Evolutionary conservation across 495 filamentous ascomycete genomes (phyloP).

Genomic region (Chaetomium fimeti): DNA sequence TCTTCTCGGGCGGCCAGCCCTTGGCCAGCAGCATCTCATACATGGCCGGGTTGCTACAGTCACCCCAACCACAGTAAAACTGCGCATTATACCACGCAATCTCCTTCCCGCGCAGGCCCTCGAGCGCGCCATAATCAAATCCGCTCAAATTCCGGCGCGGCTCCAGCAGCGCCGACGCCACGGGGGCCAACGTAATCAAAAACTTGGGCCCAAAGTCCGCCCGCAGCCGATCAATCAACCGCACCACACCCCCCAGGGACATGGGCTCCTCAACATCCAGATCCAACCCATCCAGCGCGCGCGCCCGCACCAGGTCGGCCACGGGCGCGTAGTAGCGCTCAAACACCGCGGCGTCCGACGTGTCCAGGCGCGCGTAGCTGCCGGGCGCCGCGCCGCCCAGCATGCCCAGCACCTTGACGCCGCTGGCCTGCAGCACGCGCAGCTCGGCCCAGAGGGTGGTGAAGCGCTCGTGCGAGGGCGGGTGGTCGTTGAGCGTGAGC

Average conservation of each 20-base stretch:
- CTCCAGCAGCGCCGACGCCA: conserved; percentile 65
- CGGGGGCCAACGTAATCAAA: conserved; percentile 75
- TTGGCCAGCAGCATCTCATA: conserved; percentile 72
- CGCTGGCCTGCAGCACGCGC: conserved; percentile 59
- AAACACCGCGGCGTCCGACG: conserved; percentile 42
- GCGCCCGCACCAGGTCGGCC: conserved; percentile 55
- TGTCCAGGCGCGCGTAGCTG: conserved; percentile 62
- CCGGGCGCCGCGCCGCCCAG: conserved; percentile 77
- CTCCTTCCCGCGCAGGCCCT: conserved; percentile 60
- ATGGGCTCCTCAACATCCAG: conserved; percentile 82
- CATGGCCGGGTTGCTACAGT: conserved; percentile 54
- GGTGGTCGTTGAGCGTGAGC: conserved; percentile 75
- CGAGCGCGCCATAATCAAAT: conserved; percentile 71
- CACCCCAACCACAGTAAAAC: conserved; percentile 85
- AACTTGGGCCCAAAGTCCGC: conserved; percentile 68
- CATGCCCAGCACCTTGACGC: conserved; percentile 77
- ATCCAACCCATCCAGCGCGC: conserved; percentile 70
- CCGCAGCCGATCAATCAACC: conserved; percentile 73
- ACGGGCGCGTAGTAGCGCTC: conserved; percentile 68
- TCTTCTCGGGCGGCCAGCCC: conserved; percentile 67
- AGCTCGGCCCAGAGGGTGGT: conserved; percentile 68
- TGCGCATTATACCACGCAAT: conserved; percentile 83
- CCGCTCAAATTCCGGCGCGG: conserved; percentile 62
- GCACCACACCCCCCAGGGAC: conserved; percentile 66
- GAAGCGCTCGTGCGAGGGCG: conserved; percentile 56